phyloP scores from a whole-genome alignment of 2,329 filamentous ascomycete genomes.

The Curvularia sp. region DNA sequence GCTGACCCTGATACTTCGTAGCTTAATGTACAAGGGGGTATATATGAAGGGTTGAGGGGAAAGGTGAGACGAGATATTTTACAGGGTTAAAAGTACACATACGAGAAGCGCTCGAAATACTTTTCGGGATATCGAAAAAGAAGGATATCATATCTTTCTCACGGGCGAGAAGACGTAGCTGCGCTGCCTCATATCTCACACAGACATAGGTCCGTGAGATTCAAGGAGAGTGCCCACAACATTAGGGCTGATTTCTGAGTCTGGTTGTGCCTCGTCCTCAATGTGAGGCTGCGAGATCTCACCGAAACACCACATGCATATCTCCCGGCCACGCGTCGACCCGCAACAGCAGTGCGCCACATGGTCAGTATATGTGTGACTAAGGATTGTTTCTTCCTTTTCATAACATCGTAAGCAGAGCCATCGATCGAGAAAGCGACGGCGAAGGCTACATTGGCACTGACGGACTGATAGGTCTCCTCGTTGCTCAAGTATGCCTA shows the following conservation, averaged over 20 bases:
- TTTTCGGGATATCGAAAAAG: neutral
- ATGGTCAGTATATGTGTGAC: conserved; percentile 6
- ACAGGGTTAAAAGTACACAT: neutral
- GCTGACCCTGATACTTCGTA: neutral
- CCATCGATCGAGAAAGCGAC: conserved; percentile 32
- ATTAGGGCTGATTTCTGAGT: neutral
- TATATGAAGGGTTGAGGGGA: neutral
- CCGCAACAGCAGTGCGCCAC: conserved; percentile 20
- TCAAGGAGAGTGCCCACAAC: neutral
- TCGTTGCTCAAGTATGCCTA: neutral
- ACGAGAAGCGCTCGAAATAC: neutral
- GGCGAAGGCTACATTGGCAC: conserved; percentile 32
- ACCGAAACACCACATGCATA: conserved; percentile 30
- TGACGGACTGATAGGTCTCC: neutral
- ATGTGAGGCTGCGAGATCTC: conserved; percentile 11
- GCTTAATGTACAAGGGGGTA: conserved; percentile 2
- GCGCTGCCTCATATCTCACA: neutral
- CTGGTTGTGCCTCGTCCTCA: neutral
- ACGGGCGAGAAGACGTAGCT: neutral
- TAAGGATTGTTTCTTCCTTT: conserved; percentile 17
- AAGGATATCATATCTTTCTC: neutral
- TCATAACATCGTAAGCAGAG: conserved; percentile 34
- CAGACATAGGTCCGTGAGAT: neutral
- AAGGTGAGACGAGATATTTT: neutral
- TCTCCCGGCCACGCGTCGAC: conserved; percentile 4